These are phyloP conservation scores for Aphanomyces invadans DNA, from an alignment of 352 stramenopile genomes.

Conservation along the genomic window DNA sequence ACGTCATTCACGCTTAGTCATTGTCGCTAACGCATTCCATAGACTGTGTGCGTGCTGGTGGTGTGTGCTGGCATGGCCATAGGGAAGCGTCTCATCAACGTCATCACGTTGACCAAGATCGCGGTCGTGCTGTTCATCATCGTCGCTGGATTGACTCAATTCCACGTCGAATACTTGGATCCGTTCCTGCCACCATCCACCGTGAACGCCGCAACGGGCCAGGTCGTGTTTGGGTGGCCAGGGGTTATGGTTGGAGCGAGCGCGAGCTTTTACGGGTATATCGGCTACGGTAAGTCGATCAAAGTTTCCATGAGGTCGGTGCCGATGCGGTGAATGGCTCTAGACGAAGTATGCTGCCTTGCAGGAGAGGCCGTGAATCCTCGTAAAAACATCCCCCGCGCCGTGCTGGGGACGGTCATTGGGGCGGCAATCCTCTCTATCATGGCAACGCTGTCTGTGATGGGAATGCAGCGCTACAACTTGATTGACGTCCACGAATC, in stretches of 20 bases:
- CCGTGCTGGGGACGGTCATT: constrained; percentile 46
- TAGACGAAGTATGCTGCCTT: constrained; percentile 72
- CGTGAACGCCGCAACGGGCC: not conserved
- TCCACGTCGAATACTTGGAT: constrained; percentile 40
- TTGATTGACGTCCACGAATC: constrained; percentile 67
- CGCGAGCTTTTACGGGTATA: constrained; percentile 74
- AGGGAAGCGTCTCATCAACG: constrained; percentile 42
- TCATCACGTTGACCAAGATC: constrained; percentile 38
- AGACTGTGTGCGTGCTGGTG: constrained; percentile 31
- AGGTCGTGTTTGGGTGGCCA: constrained; percentile 23
- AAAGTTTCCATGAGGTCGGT: not conserved
- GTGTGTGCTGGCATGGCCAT: constrained; percentile 39
- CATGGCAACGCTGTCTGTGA: constrained; percentile 55
- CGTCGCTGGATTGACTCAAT: constrained; percentile 43
- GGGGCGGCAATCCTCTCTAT: constrained; percentile 36
- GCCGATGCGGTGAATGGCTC: not conserved
- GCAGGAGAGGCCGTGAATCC: constrained; percentile 37
- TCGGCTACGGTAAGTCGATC: constrained; percentile 53
- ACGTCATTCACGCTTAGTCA: not conserved
- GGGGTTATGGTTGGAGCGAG: constrained; percentile 48
- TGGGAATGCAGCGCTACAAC: constrained; percentile 65
- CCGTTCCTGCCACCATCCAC: constrained; percentile 37
- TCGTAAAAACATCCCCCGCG: constrained; percentile 39
- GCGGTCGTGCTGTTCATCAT: constrained; percentile 59
- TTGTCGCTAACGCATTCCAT: no score